Percentiles rank a stretch among this genome's conserved stretches.
These are phyloP conservation scores for Trypanosoma lewisi DNA, from an alignment of 208 protist genomes.

Conservation along the genomic window DNA sequence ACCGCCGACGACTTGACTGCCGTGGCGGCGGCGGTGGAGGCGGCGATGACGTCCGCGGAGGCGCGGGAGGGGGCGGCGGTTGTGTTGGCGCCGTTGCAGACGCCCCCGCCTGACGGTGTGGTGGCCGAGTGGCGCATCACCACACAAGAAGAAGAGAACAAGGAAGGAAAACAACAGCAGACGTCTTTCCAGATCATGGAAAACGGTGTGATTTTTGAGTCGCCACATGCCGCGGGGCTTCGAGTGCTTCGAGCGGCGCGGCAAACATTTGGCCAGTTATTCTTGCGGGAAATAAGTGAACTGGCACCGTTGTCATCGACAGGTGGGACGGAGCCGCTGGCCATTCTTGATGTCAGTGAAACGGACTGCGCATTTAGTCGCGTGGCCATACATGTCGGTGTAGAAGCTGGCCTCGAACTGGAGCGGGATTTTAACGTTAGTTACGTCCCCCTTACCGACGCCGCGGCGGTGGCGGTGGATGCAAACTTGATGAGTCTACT, in stretches of 20 bases:
- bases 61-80: background rate
- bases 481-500: conserved; percentile 38
- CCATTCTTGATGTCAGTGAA: conserved; percentile 64
- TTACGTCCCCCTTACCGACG: conserved; percentile 52
- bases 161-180: conserved; percentile 8
- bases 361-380: conserved; percentile 72
- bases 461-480: conserved; percentile 34
- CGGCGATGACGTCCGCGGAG: background rate
- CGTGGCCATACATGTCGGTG: conserved; percentile 47
- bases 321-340: conserved; percentile 23
- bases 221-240: conserved; percentile 40
- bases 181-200: conserved; percentile 42
- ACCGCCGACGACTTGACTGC: background rate
- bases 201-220: conserved; percentile 64
- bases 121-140: background rate
- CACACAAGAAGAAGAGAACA: background rate
- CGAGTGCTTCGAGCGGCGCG: conserved; percentile 63
- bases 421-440: conserved; percentile 52
- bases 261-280: conserved; percentile 53
- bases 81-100: background rate
- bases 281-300: conserved; percentile 31
- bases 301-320: background rate
- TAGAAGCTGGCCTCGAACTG: conserved; percentile 52
- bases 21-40: conserved; percentile 4
- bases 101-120: background rate